phyloP scores from a whole-genome alignment of 2,329 filamentous ascomycete species.

The Colletotrichum musicola region DNA sequence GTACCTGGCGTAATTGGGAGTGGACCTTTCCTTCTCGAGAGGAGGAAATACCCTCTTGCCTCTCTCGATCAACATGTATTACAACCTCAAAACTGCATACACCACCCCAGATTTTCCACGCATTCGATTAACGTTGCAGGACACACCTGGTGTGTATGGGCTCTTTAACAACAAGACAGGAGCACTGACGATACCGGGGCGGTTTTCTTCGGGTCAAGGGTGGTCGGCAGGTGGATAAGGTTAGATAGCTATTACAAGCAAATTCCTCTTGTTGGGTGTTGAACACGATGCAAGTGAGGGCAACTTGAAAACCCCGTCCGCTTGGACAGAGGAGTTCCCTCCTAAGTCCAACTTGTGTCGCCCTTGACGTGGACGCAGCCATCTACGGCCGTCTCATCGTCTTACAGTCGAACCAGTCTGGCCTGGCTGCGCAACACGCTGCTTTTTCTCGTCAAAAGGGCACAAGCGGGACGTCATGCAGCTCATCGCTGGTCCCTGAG shows the following conservation, averaged over 20 bases:
- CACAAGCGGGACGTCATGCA: too few species aligned
- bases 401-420: too few species aligned
- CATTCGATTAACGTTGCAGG: constrained; percentile 29
- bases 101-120: constrained; percentile 28
- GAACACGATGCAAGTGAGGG: background rate
- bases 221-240: constrained; percentile 22
- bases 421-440: too few species aligned
- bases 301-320: background rate
- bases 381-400: too few species aligned
- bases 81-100: constrained; percentile 39
- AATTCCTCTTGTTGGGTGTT: constrained; percentile 31
- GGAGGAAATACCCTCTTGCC: constrained; percentile 35
- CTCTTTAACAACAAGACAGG: constrained; percentile 32
- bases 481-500: too few species aligned
- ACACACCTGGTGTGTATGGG: constrained; percentile 33
- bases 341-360: too few species aligned
- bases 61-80: constrained; percentile 35
- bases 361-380: too few species aligned
- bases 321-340: too few species aligned
- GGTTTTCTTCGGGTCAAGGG: constrained; percentile 34
- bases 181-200: constrained; percentile 21
- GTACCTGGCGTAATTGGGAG: constrained; percentile 80
- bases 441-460: too few species aligned
- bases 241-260: constrained; percentile 35
- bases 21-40: constrained; percentile 28